Conservation (phyloP, 495 filamentous ascomycete species). For the Penicillium argentinense region DNA sequence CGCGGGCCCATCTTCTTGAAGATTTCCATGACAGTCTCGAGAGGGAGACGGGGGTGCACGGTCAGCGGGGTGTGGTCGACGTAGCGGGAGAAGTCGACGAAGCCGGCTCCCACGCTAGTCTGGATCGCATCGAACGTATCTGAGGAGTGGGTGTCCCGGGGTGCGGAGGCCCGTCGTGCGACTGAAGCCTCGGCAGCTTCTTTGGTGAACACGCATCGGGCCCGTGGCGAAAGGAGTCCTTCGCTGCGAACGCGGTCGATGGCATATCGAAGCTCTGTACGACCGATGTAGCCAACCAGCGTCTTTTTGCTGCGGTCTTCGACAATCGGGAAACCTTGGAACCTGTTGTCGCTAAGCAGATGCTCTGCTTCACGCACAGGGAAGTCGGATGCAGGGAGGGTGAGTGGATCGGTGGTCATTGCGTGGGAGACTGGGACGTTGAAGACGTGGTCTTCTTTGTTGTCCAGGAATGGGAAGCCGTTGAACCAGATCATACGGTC, state of each 20-base stretch:
- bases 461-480: conserved; percentile 95
- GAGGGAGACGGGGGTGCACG: conserved; percentile 85
- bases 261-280: conserved; percentile 92
- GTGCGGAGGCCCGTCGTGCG: conserved; percentile 34
- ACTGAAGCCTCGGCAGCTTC: conserved; percentile 47
- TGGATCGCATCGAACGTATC: conserved; percentile 66
- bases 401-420: conserved; percentile 78
- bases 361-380: conserved; percentile 71
- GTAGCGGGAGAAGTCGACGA: conserved; percentile 82
- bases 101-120: conserved; percentile 52
- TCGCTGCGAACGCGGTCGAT: conserved; percentile 79
- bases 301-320: conserved; percentile 69
- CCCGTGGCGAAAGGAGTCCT: conserved; percentile 63
- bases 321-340: conserved; percentile 93
- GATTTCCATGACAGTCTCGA: conserved; percentile 98
- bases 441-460: conserved; percentile 97
- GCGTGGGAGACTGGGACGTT: conserved; percentile 91
- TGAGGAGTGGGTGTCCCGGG: conserved; percentile 37
- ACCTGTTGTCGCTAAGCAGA: conserved; percentile 76
- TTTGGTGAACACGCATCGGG: conserved; percentile 78
- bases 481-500: conserved; percentile 99
- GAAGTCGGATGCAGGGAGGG: conserved; percentile 73
- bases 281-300: conserved; percentile 89
- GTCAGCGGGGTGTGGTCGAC: conserved; percentile 89
- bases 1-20: conserved; percentile 98